Evolutionary conservation across 768 basidiomycete genomes (phyloP).

Genomic region (Stropharia rugosoannulata): DNA sequence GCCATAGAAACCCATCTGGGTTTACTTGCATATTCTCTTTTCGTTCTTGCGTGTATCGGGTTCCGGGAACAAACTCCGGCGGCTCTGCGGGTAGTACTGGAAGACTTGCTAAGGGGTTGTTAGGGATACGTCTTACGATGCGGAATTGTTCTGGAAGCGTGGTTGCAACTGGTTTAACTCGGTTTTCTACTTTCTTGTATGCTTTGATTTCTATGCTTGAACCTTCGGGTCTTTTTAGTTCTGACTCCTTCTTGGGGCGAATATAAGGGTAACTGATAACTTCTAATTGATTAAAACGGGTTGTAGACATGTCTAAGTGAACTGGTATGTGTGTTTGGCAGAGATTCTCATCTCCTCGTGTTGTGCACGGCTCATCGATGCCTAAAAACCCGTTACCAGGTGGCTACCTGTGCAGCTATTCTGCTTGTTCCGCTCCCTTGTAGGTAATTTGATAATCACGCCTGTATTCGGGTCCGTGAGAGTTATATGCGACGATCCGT

Average conservation of each 20-base stretch:
- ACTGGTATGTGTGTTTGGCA: too few relatives aligned
- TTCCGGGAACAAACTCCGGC: constrained; percentile 19
- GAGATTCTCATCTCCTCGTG: background rate
- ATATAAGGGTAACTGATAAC: background rate
- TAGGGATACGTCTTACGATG: too few relatives aligned
- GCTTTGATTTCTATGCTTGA: background rate
- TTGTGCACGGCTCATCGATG: background rate
- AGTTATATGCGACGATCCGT: too few relatives aligned
- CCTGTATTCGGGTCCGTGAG: too few relatives aligned
- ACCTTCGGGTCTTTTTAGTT: background rate
- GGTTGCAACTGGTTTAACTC: too few relatives aligned
- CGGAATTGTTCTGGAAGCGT: too few relatives aligned
- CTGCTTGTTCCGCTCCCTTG: too few relatives aligned
- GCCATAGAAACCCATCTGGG: too few relatives aligned
- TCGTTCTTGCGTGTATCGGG: constrained; percentile 17
- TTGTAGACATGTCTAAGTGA: background rate
- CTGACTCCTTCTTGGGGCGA: background rate
- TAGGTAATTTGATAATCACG: too few relatives aligned
- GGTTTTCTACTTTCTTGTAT: constrained; percentile 18
- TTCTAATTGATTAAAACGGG: background rate
- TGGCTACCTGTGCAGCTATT: background rate
- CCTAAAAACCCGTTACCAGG: background rate
- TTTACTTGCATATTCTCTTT: constrained; percentile 14
- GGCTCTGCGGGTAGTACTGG: constrained; percentile 16
- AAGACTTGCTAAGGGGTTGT: too few relatives aligned